These are phyloP conservation scores for Phytophthora tubulina DNA, from an alignment of 352 stramenopile species.

Conservation along the genomic window DNA sequence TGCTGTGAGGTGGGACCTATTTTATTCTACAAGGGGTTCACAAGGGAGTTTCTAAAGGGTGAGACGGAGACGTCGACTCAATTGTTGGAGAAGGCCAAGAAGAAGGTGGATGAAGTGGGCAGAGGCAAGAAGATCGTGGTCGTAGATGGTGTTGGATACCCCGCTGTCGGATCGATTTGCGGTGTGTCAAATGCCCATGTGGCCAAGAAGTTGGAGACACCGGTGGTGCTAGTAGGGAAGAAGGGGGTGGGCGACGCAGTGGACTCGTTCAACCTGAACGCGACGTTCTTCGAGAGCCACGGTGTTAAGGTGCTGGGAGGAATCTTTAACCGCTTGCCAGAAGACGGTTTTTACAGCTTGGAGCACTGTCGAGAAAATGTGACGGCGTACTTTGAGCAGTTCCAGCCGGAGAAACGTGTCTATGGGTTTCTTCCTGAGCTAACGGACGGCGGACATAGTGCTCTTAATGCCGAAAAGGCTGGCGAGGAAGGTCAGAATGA, in stretches of 20 bases:
- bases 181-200: slow-evolving; percentile 81
- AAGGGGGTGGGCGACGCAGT: slow-evolving; percentile 97
- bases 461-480: slow-evolving; percentile 30
- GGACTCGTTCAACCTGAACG: slow-evolving; percentile 98
- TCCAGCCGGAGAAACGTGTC: slow-evolving; percentile 64
- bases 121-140: slow-evolving; percentile 93
- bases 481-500: slow-evolving; percentile 26
- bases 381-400: slow-evolving; percentile 93
- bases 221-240: slow-evolving; percentile 96
- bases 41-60: slow-evolving; percentile 95
- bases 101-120: slow-evolving; percentile 91
- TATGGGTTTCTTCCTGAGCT: slow-evolving; percentile 91
- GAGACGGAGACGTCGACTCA: slow-evolving; percentile 86
- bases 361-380: slow-evolving; percentile 92
- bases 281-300: slow-evolving; percentile 93
- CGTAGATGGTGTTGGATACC: slow-evolving; percentile 98
- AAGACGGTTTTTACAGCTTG: slow-evolving; percentile 96
- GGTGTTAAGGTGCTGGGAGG: slow-evolving; percentile 94
- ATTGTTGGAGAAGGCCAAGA: slow-evolving; percentile 85
- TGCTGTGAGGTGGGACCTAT: slow-evolving; percentile 94
- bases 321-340: slow-evolving; percentile 96
- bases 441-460: slow-evolving; percentile 34
- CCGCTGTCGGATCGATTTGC: slow-evolving; percentile 87
- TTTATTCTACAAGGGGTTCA: slow-evolving; percentile 98
- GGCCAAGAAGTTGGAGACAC: slow-evolving; percentile 67